These are phyloP conservation scores for Metschnikowia continentalis DNA, from an alignment of 805 yeast genomes.

Conservation along the genomic window DNA sequence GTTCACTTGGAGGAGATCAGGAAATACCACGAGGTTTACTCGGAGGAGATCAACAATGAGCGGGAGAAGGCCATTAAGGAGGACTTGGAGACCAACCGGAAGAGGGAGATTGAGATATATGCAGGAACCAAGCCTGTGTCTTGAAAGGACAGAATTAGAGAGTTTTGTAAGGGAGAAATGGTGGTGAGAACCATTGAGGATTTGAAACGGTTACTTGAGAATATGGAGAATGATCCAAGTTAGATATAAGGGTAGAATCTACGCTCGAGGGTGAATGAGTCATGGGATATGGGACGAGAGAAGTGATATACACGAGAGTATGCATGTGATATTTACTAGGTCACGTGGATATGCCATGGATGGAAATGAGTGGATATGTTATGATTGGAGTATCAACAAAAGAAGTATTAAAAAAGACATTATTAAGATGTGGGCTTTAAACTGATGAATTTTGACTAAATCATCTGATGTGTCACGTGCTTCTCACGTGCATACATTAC, in stretches of 20 bases:
- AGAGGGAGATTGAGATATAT: constrained; percentile 44
- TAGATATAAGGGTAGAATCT: no score
- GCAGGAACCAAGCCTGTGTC: constrained; percentile 43
- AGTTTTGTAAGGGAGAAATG: constrained; percentile 64
- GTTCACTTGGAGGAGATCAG: constrained; percentile 57
- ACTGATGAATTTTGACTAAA: no score
- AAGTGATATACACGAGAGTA: no score
- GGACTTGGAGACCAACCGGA: constrained; percentile 53
- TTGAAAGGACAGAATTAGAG: constrained; percentile 45
- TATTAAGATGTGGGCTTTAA: no score
- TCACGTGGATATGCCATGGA: no score
- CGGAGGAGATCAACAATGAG: constrained; percentile 61
- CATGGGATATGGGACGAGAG: no score
- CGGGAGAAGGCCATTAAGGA: constrained; percentile 69
- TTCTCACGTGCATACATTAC: not conserved
- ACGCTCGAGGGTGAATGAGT: no score
- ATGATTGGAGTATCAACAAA: no score
- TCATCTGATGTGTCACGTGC: not conserved
- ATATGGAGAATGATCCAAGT: constrained; percentile 4
- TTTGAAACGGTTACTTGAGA: constrained; percentile 22
- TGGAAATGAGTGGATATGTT: not conserved
- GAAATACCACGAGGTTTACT: constrained; percentile 58
- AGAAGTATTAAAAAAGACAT: no score
- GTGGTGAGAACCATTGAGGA: constrained; percentile 55
- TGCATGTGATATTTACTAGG: no score